Base-by-base conservation (phyloP, 2,329 filamentous ascomycete genomes). In the Beauveria sp. region DNA sequence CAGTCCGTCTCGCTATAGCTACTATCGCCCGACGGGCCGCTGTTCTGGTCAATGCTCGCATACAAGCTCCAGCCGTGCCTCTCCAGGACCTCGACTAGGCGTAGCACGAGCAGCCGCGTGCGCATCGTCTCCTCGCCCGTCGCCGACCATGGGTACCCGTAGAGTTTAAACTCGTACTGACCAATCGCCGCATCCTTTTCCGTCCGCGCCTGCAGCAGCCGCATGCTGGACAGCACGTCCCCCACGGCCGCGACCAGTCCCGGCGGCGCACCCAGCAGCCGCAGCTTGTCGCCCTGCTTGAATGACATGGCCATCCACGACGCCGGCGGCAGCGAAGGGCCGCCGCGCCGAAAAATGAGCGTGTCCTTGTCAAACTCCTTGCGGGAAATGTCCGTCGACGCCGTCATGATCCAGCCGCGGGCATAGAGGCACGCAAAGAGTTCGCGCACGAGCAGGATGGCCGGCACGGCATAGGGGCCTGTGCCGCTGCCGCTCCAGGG, bases 21-120 rank as follows among this genome's bases (percentile, higher is more conserved):
- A 1, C 51, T 26, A 12, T 61, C 54, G 3, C 60, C 53, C 10
- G 44, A 44, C n/a, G 58, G 50, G 1, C 60, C 48, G 47, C 40
- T 57, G 16, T 61, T 61, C 47, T 61, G 60, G 16, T 61, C 60
- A 26, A 61, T 61, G 40, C 60, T 57, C 20, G 60, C 60, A 22
- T 61, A 61, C 28, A 61, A 16, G 16, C 53, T 61, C 60, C 54
- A 61, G 26, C 60, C 60, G 20, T 58, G 44, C 14, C 40, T n/a
- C 60, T 61, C 60, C 16, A 61, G 53, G 12, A 56, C n/a, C 30
- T 61, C 44, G 1, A 61, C 54, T 26, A 61, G 43, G n/a, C 34
- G 24, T 18, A 61, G 47, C 20, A 61, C 52, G 47, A 61, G 41
- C 47, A 57, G 37, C 46, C 60, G 34, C 40, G 54, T 22, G 9